phyloP scores from a whole-genome alignment of 2,329 filamentous ascomycete genomes.

The Pseudogymnoascus sp. region DNA sequence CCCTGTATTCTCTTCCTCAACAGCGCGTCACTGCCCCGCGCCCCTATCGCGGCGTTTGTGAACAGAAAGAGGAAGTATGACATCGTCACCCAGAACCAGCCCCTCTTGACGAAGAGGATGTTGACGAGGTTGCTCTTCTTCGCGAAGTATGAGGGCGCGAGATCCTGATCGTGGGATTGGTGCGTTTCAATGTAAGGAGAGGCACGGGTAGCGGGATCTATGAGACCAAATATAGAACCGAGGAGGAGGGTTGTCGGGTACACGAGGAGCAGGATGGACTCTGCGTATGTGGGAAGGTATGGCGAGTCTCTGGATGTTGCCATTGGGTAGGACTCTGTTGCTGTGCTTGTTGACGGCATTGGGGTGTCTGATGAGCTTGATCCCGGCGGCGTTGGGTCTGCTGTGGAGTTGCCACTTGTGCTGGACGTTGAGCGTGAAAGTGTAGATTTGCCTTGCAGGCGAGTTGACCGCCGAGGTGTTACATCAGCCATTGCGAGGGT shows the following conservation, averaged over 20 bases:
- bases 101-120: conserved; percentile 84
- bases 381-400: conserved; percentile 12
- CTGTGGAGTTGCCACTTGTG: not conserved
- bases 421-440: not conserved
- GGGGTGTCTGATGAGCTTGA: conserved; percentile 10
- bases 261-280: conserved; percentile 54
- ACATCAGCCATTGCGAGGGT: conserved; percentile 17
- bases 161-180: conserved; percentile 55
- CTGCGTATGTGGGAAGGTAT: conserved; percentile 61
- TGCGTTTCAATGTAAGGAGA: conserved; percentile 52
- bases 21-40: conserved; percentile 32
- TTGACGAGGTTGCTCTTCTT: conserved; percentile 93
- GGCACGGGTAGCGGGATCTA: conserved; percentile 64
- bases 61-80: conserved; percentile 64
- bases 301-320: conserved; percentile 36
- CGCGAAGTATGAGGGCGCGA: conserved; percentile 79
- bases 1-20: conserved; percentile 49
- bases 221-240: conserved; percentile 69
- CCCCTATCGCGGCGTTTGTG: conserved; percentile 53
- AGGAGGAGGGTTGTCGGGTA: conserved; percentile 75
- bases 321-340: conserved; percentile 8
- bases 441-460: conserved; percentile 20
- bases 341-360: conserved; percentile 7
- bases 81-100: conserved; percentile 83
- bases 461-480: conserved; percentile 24